Conservation (phyloP, 108 stramenopile species). For the Cylindrotheca fusiformis region DNA sequence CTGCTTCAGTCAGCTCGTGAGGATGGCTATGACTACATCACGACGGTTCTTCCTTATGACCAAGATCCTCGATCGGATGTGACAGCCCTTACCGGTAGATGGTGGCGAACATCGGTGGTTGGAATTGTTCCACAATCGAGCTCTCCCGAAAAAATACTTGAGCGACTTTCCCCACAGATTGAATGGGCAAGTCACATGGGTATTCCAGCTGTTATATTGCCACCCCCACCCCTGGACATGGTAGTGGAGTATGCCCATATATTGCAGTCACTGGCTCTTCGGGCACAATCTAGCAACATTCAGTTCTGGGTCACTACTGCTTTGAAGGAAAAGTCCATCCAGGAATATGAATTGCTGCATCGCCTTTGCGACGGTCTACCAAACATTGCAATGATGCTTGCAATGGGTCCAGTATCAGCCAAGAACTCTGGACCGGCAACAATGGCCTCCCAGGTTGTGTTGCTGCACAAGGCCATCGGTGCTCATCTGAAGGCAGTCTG, state of each 20-base stretch:
- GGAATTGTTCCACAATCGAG: constrained; percentile 17
- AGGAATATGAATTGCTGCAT: constrained; percentile 56
- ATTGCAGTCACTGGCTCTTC: constrained; percentile 38
- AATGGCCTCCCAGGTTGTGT: constrained; percentile 23
- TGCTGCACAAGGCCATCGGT: constrained; percentile 78
- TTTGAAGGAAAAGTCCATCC: constrained; percentile 38
- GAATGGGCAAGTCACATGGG: constrained; percentile 93
- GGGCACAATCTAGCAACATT: constrained; percentile 51
- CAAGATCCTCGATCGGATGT: constrained; percentile 33
- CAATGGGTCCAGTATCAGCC: constrained; percentile 33
- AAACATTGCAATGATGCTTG: constrained; percentile 52
- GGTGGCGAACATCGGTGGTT: constrained; percentile 49
- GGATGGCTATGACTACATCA: constrained; percentile 69
- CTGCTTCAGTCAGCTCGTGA: constrained; percentile 42
- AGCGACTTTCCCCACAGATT: constrained; percentile 22
- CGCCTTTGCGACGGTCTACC: constrained; percentile 66
- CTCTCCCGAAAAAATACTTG: constrained; percentile 3
- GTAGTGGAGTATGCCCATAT: constrained; percentile 52
- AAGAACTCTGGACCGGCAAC: constrained; percentile 30
- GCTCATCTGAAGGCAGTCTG: constrained; percentile 70
- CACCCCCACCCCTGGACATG: constrained; percentile 39
- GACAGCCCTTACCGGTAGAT: constrained; percentile 26
- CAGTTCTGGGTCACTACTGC: constrained; percentile 78
- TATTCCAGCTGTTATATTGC: constrained; percentile 88
- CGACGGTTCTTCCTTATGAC: constrained; percentile 47